These are phyloP conservation scores for Uronychia setigera DNA, from an alignment of 73 alveolate species.

Conservation along the genomic window DNA sequence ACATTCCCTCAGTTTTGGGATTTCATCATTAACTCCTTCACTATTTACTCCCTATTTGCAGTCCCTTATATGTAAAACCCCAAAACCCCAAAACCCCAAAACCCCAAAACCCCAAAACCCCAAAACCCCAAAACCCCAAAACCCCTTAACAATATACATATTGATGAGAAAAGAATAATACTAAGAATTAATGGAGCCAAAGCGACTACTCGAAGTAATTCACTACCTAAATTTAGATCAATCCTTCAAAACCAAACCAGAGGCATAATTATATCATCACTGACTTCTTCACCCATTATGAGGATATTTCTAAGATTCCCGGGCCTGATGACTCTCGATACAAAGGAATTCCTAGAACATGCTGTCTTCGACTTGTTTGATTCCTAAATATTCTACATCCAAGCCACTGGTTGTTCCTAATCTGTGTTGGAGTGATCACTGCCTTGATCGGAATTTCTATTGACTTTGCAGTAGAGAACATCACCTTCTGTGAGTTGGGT, in stretches of 20 bases:
- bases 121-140: no score
- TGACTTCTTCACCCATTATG: constrained; percentile 62
- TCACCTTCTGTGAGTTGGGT: constrained; percentile 16
- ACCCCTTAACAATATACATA: no score
- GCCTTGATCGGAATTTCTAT: constrained; percentile 18
- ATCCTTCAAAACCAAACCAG: constrained; percentile 84
- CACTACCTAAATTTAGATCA: constrained; percentile 26
- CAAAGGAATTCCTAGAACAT: background rate
- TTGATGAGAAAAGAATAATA: no score
- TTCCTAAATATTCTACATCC: constrained; percentile 23
- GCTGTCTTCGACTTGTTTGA: background rate
- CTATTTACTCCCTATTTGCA: background rate
- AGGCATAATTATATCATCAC: constrained; percentile 77
- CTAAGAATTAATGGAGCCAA: no score
- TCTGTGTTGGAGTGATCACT: constrained; percentile 32
- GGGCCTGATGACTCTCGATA: constrained; percentile 6
- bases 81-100: no score
- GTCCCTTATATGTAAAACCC: no score
- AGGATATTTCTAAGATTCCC: constrained; percentile 47
- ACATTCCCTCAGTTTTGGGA: background rate
- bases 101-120: no score
- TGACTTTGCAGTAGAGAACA: constrained; percentile 9
- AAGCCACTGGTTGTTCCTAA: constrained; percentile 46
- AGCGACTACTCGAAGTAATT: no score
- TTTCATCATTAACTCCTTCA: background rate